phyloP scores from a whole-genome alignment of 164 flowering plant species.

The Hamamelis virginiana region DNA sequence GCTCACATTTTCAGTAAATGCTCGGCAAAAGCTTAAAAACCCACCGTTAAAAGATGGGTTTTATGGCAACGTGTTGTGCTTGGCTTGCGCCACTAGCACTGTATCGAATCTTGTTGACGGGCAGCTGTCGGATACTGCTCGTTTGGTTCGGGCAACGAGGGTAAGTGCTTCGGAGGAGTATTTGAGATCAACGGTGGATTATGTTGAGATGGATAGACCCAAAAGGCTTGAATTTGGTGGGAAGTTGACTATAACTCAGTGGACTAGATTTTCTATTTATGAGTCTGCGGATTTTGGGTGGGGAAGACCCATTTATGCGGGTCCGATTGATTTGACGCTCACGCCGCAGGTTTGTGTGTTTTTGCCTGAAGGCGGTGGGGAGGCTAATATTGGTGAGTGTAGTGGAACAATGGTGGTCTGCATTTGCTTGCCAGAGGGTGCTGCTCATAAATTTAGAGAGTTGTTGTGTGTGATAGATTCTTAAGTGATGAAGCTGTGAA shows the following conservation, averaged over 20 bases:
- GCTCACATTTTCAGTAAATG: conserved; percentile 72
- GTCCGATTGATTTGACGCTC: conserved; percentile 77
- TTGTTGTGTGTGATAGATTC: conserved; percentile 17
- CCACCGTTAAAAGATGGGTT: conserved; percentile 63
- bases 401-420: conserved; percentile 55
- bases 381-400: conserved; percentile 17
- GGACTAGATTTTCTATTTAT: conserved; percentile 82
- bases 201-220: conserved; percentile 61
- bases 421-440: conserved; percentile 80
- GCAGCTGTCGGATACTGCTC: conserved; percentile 30
- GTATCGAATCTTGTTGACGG: conserved; percentile 48
- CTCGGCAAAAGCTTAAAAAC: conserved; percentile 46
- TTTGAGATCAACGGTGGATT: conserved; percentile 69
- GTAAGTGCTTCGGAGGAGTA: conserved; percentile 58
- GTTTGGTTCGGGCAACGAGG: conserved; percentile 55
- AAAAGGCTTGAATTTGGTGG: conserved; percentile 74
- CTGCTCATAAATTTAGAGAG: conserved; percentile 48
- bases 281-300: conserved; percentile 85
- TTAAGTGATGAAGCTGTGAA: no score
- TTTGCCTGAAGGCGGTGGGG: conserved; percentile 54
- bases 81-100: conserved; percentile 65
- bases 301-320: conserved; percentile 77
- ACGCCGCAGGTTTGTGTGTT: conserved; percentile 86
- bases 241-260: conserved; percentile 79
- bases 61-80: conserved; percentile 72